Percentiles rank a stretch among this genome's conserved stretches.
Evolutionary conservation across 805 yeast genomes (phyloP).

Genomic region (Zygoascus tannicola): DNA sequence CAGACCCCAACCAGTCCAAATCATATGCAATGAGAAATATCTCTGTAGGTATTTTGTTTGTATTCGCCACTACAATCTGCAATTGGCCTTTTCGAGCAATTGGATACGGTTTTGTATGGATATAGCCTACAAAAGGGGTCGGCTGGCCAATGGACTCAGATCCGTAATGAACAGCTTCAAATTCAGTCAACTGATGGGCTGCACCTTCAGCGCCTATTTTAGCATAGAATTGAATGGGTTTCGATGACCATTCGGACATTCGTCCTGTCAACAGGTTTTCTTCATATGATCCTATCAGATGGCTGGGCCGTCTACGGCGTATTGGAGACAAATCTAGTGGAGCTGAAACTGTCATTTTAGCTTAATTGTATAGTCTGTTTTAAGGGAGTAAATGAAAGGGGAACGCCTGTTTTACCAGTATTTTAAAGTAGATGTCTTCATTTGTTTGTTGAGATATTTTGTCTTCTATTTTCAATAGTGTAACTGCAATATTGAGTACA

Average conservation of each 20-base stretch:
- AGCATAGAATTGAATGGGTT: constrained; percentile 19
- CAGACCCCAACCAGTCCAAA: constrained; percentile 22
- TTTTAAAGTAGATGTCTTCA: no score
- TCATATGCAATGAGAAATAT: constrained; percentile 28
- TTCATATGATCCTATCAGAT: constrained; percentile 31
- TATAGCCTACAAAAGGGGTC: constrained; percentile 24
- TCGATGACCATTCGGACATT: constrained; percentile 22
- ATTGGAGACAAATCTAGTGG: no score
- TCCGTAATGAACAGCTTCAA: constrained; percentile 26
- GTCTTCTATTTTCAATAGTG: no score
- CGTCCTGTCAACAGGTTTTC: constrained; percentile 26
- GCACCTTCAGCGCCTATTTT: constrained; percentile 27
- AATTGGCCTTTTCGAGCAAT: constrained; percentile 28
- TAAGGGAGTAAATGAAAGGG: no score
- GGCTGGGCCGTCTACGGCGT: no score
- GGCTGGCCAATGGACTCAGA: constrained; percentile 14
- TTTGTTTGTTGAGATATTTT: no score
- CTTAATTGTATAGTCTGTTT: no score
- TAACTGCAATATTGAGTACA: no score
- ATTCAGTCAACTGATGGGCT: constrained; percentile 19
- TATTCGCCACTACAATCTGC: constrained; percentile 27
- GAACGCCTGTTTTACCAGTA: no score
- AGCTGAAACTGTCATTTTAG: no score
- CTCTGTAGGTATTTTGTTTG: constrained; percentile 25
- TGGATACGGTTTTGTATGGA: constrained; percentile 21